A percentile compares a stretch with the other conserved stretches of the same genome.
Conservation (phyloP, 2,329 filamentous ascomycete species). For the Exserohilum turcica region DNA sequence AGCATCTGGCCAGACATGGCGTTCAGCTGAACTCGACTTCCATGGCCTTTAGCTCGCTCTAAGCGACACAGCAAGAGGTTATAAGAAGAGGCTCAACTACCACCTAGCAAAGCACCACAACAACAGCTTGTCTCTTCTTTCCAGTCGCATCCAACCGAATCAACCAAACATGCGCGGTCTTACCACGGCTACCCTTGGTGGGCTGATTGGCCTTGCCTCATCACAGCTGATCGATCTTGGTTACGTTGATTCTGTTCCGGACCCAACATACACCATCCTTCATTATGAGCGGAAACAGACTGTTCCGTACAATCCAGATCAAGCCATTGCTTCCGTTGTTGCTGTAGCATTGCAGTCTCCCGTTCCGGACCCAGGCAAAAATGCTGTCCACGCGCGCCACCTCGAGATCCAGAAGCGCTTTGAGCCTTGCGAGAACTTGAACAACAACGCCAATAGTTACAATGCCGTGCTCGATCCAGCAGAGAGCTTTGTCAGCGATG, state of each 20-base stretch:
- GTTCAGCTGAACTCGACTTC: not conserved
- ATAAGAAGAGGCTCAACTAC: not conserved
- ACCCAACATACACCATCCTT: not conserved
- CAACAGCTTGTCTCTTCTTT: not conserved
- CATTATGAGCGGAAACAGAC: not conserved
- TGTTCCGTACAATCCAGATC: not conserved
- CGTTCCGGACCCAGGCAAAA: not conserved
- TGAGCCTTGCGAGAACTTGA: not conserved
- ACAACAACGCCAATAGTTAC: not conserved
- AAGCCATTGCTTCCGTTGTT: not conserved
- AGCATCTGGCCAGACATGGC: not conserved
- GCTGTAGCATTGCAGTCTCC: not conserved
- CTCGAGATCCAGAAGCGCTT: not conserved
- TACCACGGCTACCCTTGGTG: not conserved
- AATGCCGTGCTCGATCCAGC: not conserved
- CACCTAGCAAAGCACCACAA: not conserved
- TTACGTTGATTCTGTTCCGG: not conserved
- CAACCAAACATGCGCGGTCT: not conserved
- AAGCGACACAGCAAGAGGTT: not conserved
- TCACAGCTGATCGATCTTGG: not conserved
- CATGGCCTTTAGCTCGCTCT: not conserved
- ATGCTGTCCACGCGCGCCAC: not conserved
- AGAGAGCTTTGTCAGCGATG: too few relatives aligned
- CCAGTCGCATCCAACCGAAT: not conserved
- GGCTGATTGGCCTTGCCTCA: not conserved